Conservation (phyloP, 805 yeast genomes). For the Torulaspora quercuum region DNA sequence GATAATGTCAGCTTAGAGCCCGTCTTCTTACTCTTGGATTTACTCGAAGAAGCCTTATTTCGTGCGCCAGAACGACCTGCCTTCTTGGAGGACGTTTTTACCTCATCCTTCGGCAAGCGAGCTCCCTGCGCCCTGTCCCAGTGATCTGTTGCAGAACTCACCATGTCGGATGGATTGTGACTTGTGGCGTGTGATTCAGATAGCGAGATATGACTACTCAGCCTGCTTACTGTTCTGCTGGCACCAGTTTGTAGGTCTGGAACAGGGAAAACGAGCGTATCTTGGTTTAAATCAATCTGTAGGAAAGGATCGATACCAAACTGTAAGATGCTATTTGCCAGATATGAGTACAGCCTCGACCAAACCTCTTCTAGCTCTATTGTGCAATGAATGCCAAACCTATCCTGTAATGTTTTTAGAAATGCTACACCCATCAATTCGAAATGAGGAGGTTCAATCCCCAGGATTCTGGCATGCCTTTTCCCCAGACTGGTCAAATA, state of each 20-base stretch:
- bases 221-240: slow-evolving; percentile 12
- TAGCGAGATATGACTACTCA: slow-evolving; percentile 8
- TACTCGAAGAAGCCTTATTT: slow-evolving; percentile 2
- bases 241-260: slow-evolving; percentile 20
- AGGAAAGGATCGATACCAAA: slow-evolving; percentile 43
- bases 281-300: slow-evolving; percentile 27
- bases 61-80: not conserved
- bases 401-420: slow-evolving; percentile 61
- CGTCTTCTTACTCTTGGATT: slow-evolving; percentile 7
- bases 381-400: slow-evolving; percentile 52
- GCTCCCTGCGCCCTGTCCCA: not conserved
- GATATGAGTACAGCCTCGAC: slow-evolving; percentile 64
- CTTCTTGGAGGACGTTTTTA: slow-evolving; percentile 3
- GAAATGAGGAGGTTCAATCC: slow-evolving; percentile 64
- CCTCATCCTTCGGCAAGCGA: not conserved
- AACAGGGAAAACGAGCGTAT: slow-evolving; percentile 23
- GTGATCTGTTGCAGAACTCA: not conserved
- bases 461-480: slow-evolving; percentile 69
- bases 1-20: slow-evolving; percentile 8
- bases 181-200: slow-evolving; percentile 1
- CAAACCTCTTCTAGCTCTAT: slow-evolving; percentile 64
- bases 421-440: slow-evolving; percentile 73
- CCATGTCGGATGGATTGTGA: not conserved
- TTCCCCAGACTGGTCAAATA: slow-evolving; percentile 64
- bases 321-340: slow-evolving; percentile 64